Conservation (phyloP, 345 rosid species). For the Brassica rapa region DNA sequence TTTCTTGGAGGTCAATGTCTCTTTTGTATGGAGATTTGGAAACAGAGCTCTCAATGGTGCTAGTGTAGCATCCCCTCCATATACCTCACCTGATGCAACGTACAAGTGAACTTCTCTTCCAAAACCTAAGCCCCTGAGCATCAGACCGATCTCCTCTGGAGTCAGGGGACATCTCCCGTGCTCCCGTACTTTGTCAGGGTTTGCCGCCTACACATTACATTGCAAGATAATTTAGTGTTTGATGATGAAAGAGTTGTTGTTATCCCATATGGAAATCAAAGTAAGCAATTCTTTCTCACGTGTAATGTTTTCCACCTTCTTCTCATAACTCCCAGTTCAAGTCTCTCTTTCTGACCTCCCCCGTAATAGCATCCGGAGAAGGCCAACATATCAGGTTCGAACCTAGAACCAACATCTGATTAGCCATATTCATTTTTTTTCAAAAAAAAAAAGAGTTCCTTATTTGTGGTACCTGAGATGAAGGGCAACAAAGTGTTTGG, state of each 20-base stretch:
- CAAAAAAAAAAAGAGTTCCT: neutral
- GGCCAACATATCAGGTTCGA: constrained; percentile 96
- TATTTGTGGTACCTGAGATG: constrained; percentile 67
- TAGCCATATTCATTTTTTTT: neutral
- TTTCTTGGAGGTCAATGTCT: constrained; percentile 65
- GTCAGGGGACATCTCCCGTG: constrained; percentile 91
- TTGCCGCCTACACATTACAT: constrained; percentile 51
- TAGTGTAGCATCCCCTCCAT: constrained; percentile 81
- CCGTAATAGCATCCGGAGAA: constrained; percentile 95
- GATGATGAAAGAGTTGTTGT: neutral
- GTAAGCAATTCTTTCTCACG: constrained; percentile 45
- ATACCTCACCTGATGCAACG: constrained; percentile 90
- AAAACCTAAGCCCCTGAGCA: constrained; percentile 84
- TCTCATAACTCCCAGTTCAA: constrained; percentile 72
- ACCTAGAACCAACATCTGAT: constrained; percentile 47
- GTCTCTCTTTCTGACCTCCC: constrained; percentile 80
- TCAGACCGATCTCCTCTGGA: constrained; percentile 90
- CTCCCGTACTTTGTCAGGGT: constrained; percentile 76
- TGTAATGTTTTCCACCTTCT: constrained; percentile 88
- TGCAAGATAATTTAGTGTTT: neutral
- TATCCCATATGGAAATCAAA: neutral
- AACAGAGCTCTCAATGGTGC: constrained; percentile 80
- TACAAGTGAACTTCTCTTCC: constrained; percentile 83
- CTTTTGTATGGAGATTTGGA: constrained; percentile 86
- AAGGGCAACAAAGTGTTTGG: constrained; percentile 72